Percentiles rank a stretch among this genome's conserved stretches.
These are phyloP conservation scores for Cynanchum wilfordii DNA, from an alignment of 257 asterid species.

Conservation along the genomic window DNA sequence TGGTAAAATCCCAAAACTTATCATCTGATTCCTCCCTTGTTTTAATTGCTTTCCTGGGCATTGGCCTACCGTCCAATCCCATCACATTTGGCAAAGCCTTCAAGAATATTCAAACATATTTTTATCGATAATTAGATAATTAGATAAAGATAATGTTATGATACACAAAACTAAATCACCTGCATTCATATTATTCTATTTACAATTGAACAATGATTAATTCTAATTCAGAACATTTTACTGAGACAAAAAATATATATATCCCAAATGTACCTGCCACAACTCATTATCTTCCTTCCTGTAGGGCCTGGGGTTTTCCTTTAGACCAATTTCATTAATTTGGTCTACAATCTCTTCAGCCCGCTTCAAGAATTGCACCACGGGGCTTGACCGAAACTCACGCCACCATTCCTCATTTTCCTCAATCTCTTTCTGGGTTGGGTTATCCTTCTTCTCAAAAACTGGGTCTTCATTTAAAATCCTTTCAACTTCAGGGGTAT, in stretches of 20 bases:
- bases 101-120: conserved; percentile 23
- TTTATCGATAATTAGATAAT: not conserved
- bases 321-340: conserved; percentile 70
- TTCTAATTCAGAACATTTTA: not conserved
- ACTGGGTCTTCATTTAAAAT: conserved; percentile 62
- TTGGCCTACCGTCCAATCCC: conserved; percentile 96
- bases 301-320: conserved; percentile 61
- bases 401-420: conserved; percentile 84
- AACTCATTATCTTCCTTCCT: conserved; percentile 61
- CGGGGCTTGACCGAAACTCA: conserved; percentile 60
- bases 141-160: not conserved
- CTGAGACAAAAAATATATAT: no score
- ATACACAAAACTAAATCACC: not conserved
- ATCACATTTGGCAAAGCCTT: conserved; percentile 84
- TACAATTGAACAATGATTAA: not conserved
- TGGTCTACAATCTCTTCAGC: conserved; percentile 82
- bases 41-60: conserved; percentile 90
- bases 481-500: conserved; percentile 69
- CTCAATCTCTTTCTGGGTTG: conserved; percentile 63
- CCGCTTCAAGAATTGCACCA: conserved; percentile 59
- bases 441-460: conserved; percentile 69
- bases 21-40: conserved; percentile 57
- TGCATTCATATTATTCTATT: no score
- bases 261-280: conserved; percentile 55
- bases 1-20: conserved; percentile 95